Conservation (phyloP, 169 alveolate species). For the Cystoisospora suis region DNA sequence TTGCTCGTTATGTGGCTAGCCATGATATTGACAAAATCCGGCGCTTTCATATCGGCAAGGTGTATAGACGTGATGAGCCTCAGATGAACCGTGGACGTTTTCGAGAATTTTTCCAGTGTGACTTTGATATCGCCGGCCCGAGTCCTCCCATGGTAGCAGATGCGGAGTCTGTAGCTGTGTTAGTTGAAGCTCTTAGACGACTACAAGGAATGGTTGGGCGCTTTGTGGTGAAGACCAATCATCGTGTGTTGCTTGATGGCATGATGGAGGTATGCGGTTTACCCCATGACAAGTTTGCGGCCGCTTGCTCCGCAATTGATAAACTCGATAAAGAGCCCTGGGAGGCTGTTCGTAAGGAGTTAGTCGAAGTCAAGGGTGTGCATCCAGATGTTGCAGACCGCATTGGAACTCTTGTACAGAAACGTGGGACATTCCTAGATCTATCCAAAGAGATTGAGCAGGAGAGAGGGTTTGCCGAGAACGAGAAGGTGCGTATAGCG, state of each 20-base stretch:
- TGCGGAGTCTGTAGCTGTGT: constrained; percentile 92
- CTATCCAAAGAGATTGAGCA: constrained; percentile 15
- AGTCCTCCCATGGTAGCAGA: constrained; percentile 88
- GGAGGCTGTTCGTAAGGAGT: constrained; percentile 90
- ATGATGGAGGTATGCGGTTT: constrained; percentile 89
- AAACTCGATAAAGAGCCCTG: constrained; percentile 96
- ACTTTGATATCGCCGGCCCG: constrained; percentile 94
- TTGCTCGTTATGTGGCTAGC: constrained; percentile 93
- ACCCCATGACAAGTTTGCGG: constrained; percentile 84
- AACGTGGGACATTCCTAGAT: constrained; percentile 32
- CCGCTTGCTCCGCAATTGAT: constrained; percentile 94
- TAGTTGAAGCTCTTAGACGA: constrained; percentile 82
- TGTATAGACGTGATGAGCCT: constrained; percentile 98
- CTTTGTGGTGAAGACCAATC: constrained; percentile 90
- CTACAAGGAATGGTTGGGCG: constrained; percentile 81
- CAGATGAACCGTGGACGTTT: constrained; percentile 94
- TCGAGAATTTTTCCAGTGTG: constrained; percentile 97
- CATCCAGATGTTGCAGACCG: constrained; percentile 64
- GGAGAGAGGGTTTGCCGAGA: constrained; percentile 58
- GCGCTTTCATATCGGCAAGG: constrained; percentile 91
- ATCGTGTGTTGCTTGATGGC: constrained; percentile 91
- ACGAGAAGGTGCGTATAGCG: constrained; percentile 70
- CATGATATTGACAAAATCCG: constrained; percentile 87
- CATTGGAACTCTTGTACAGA: constrained; percentile 13
- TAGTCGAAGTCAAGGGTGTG: constrained; percentile 90